A percentile compares a stretch with the other conserved stretches of the same genome.
phyloP scores from a whole-genome alignment of 768 basidiomycete genomes.

The Leccinum variicolor region DNA sequence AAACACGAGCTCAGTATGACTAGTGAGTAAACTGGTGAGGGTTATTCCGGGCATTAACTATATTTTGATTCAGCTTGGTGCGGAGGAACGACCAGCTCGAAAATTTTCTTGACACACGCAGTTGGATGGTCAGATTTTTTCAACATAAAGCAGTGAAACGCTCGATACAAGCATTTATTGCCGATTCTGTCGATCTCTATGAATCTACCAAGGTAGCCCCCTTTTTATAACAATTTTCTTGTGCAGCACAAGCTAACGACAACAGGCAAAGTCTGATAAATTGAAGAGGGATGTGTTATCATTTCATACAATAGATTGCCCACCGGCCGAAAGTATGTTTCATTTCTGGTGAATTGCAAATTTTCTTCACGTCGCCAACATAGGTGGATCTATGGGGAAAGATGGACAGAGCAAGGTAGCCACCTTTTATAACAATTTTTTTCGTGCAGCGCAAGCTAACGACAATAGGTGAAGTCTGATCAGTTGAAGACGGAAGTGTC shows the following conservation, averaged over 20 bases:
- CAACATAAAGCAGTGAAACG: not conserved
- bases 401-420: no score
- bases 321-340: not conserved
- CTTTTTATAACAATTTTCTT: not conserved
- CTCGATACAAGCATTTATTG: not conserved
- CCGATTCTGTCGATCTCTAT: not conserved
- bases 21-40: not conserved
- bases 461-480: no score
- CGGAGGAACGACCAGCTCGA: not conserved
- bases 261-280: not conserved
- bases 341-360: no score
- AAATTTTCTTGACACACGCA: not conserved
- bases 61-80: not conserved
- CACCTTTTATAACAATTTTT: no score
- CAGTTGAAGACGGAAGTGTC: no score
- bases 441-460: no score
- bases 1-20: not conserved
- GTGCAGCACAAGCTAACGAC: not conserved
- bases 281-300: conserved; percentile 4
- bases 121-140: not conserved
- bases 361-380: no score
- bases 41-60: not conserved
- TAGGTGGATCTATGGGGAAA: no score
- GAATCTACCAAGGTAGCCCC: not conserved
- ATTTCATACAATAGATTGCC: not conserved